Percentiles rank a stretch among this genome's conserved stretches.
Evolutionary conservation across 495 filamentous ascomycete genomes (phyloP).

Genomic region (Penicillium tannophilum): DNA sequence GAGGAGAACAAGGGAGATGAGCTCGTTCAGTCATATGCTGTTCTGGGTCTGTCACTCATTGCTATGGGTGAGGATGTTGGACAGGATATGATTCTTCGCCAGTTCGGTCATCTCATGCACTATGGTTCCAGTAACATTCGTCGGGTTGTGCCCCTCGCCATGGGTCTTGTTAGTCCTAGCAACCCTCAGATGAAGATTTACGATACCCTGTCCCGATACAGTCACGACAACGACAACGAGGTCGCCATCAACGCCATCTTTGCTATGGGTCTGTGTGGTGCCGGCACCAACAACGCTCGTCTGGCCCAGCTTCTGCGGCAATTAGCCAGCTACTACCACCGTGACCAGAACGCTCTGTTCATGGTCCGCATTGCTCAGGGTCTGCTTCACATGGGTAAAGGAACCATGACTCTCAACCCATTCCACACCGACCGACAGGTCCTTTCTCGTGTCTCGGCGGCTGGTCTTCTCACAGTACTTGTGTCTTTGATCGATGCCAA

Average conservation of each 20-base stretch:
- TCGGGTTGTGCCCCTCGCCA: slow-evolving; percentile 92
- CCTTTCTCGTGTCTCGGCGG: slow-evolving; percentile 85
- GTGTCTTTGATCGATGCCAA: slow-evolving; percentile 93
- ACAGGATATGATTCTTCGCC: slow-evolving; percentile 96
- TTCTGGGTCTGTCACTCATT: slow-evolving; percentile 89
- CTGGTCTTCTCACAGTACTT: slow-evolving; percentile 86
- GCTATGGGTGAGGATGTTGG: slow-evolving; percentile 98
- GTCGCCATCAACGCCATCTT: slow-evolving; percentile 99
- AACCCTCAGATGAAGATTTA: slow-evolving; percentile 99
- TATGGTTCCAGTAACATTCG: slow-evolving; percentile 98
- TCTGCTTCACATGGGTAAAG: slow-evolving; percentile 98
- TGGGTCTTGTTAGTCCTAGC: slow-evolving; percentile 94
- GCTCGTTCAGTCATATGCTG: slow-evolving; percentile 91
- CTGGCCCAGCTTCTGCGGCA: slow-evolving; percentile 92
- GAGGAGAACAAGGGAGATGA: slow-evolving; percentile 93
- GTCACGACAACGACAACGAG: slow-evolving; percentile 98
- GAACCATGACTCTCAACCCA: slow-evolving; percentile 89
- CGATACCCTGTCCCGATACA: slow-evolving; percentile 96
- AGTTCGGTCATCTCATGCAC: slow-evolving; percentile 99
- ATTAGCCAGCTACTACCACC: slow-evolving; percentile 95
- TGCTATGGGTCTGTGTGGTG: slow-evolving; percentile 96
- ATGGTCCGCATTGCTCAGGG: slow-evolving; percentile 99
- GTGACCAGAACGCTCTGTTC: slow-evolving; percentile 92
- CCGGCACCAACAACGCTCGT: slow-evolving; percentile 97
- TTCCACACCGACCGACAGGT: slow-evolving; percentile 99